These are phyloP conservation scores for Aureobasidium sp. DNA, from an alignment of 2,329 filamentous ascomycete species.

Conservation along the genomic window DNA sequence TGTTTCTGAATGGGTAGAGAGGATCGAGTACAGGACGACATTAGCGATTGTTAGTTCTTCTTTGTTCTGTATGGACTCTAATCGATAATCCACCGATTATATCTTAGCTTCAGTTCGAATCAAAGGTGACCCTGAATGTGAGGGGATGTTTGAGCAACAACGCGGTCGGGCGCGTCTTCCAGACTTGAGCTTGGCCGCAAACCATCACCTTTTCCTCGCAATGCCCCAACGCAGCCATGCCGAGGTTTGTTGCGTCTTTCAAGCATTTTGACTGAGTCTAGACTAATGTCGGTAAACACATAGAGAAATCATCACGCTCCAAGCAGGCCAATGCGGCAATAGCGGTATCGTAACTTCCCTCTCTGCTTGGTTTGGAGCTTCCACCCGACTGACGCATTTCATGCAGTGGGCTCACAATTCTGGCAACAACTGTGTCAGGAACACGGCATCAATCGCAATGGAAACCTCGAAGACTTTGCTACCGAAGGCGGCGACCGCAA, in stretches of 20 bases:
- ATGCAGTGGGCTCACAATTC: constrained; percentile 84
- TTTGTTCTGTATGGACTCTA: background rate
- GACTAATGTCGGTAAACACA: constrained; percentile 10
- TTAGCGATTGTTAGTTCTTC: background rate
- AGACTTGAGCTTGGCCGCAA: background rate
- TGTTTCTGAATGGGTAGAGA: background rate
- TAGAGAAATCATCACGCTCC: constrained; percentile 98
- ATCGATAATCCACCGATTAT: background rate
- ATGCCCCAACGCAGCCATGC: constrained; percentile 6
- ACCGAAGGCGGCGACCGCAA: constrained; percentile 97
- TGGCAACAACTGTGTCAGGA: constrained; percentile 99
- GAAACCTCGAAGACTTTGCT: constrained; percentile 94
- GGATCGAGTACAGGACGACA: background rate
- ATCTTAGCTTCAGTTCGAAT: background rate
- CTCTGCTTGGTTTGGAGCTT: background rate
- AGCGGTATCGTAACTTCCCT: constrained; percentile 61
- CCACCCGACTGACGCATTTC: constrained; percentile 22
- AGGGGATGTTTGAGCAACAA: background rate
- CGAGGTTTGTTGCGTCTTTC: background rate
- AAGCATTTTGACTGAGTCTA: background rate
- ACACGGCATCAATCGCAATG: constrained; percentile 95
- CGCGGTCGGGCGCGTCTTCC: constrained; percentile 5
- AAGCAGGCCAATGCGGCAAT: constrained; percentile 98
- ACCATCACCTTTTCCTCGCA: background rate
- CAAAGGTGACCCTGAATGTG: background rate